Evolutionary conservation across 2,329 filamentous ascomycete species (phyloP), one percentile per base, ranked within the genome.

Genomic region (Pleurostoma richardsiae): DNA sequence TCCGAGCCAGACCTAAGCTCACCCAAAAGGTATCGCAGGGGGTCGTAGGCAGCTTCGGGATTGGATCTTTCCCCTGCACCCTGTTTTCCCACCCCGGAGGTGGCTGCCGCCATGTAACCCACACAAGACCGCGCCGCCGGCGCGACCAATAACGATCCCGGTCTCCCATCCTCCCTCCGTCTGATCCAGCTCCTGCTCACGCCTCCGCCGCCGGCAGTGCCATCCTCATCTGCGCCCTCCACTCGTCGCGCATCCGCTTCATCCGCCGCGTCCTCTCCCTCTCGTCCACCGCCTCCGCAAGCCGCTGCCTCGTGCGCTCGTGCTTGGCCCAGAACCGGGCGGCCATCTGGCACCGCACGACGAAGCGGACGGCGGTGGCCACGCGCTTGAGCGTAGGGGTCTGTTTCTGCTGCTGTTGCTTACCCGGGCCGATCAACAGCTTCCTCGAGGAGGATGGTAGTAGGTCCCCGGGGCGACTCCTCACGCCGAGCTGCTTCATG

Each of bases 401-500:
- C 44, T 64, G 64, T 50, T 67, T 66, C 58, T 60, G 66, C 52
- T 67, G 63, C 40, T 69, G 64, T 42, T 69, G 56, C 44, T 69
- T 63, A 52, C 63, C 67, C 19, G 19, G 19, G 19, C 19, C 19
- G 19, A 19, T 19, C 19, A 19, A 19, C 19, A 19, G 19, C 19
- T 19, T 19, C 19, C 19, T 19, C 19, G 19, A 19, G 53, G 69
- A 19, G 49, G 49, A 38, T 53, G 44, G 27, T 58, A 49, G n/a
- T 63, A 55, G 41, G 54, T 53, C 38, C 58, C 56, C 33, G 33
- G 33, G 33, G 27, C 63, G 60, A 31, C 60, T 55, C 43, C 62
- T 60, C 49, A 71, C 60, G 44, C 70, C 70, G 29, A 74, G 62
- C 30, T 72, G 62, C 46, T 88, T 81, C 52, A 88, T 89, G 74